These are phyloP conservation scores for Populus simonii DNA, from an alignment of 345 rosid species.

Conservation along the genomic window DNA sequence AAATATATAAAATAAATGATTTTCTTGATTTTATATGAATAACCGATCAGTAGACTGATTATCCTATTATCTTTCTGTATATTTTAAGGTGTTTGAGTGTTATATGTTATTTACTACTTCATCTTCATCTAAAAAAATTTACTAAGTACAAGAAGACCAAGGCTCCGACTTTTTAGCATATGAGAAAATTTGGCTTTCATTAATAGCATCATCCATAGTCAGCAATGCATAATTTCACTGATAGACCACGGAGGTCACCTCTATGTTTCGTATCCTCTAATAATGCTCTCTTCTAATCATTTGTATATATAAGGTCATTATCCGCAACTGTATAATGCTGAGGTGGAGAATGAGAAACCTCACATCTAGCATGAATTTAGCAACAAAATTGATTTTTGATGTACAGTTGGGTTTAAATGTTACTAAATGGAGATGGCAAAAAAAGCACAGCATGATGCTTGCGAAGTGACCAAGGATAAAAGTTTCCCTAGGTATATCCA, in stretches of 20 bases:
- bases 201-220: not conserved
- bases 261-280: not conserved
- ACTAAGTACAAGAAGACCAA: not conserved
- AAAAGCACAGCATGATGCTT: not conserved
- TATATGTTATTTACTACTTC: too few species aligned
- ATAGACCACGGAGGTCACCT: not conserved
- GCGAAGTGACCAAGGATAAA: not conserved
- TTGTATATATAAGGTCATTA: not conserved
- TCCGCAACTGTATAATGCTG: not conserved
- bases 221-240: not conserved
- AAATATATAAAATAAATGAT: too few species aligned
- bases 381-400: constrained; percentile 19
- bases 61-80: too few species aligned
- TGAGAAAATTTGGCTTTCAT: not conserved
- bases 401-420: not conserved
- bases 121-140: too few species aligned
- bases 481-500: constrained; percentile 18
- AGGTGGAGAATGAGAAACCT: not conserved
- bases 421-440: not conserved
- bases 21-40: too few species aligned
- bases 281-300: not conserved
- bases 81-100: too few species aligned
- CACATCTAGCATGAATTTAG: not conserved
- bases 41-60: too few species aligned
- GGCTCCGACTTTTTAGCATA: not conserved